Conservation (phyloP, 1,284 basidiomycete species). For the Waitea zeae region DNA sequence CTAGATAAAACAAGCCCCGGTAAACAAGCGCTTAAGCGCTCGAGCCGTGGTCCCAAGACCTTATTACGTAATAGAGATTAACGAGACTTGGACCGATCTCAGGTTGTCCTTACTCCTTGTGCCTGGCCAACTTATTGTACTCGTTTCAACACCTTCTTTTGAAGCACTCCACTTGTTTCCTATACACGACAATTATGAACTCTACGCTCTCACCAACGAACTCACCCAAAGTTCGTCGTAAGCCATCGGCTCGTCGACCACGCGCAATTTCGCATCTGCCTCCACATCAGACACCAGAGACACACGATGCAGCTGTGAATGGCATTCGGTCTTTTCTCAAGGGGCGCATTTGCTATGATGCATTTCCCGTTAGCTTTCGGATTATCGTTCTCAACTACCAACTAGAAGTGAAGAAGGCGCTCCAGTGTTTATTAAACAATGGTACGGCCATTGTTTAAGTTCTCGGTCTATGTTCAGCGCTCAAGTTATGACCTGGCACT, state of each 20-base stretch:
- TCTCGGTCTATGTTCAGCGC: neutral
- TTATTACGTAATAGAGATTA: no score
- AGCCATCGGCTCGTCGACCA: conserved; percentile 24
- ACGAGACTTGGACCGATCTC: no score
- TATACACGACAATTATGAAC: conserved; percentile 19
- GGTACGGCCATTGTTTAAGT: conserved; percentile 26
- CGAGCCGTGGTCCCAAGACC: no score
- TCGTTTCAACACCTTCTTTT: no score
- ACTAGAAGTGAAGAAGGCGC: conserved; percentile 83
- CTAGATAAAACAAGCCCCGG: no score
- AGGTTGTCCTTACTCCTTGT: no score
- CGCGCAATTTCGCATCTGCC: conserved; percentile 44
- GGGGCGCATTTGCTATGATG: conserved; percentile 81
- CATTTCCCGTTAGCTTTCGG: conserved; percentile 90
- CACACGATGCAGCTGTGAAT: conserved; percentile 60
- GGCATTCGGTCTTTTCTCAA: conserved; percentile 75
- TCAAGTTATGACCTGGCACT: neutral
- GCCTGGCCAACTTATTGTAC: no score
- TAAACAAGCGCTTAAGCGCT: no score
- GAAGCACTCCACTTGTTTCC: no score
- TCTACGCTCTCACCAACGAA: conserved; percentile 18
- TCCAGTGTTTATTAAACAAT: conserved; percentile 80
- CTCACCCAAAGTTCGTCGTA: conserved; percentile 21
- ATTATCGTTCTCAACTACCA: conserved; percentile 94
- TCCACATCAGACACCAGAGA: conserved; percentile 31